These are phyloP conservation scores for Trypanosoma cruzi DNA, from an alignment of 208 protist species.

Conservation along the genomic window DNA sequence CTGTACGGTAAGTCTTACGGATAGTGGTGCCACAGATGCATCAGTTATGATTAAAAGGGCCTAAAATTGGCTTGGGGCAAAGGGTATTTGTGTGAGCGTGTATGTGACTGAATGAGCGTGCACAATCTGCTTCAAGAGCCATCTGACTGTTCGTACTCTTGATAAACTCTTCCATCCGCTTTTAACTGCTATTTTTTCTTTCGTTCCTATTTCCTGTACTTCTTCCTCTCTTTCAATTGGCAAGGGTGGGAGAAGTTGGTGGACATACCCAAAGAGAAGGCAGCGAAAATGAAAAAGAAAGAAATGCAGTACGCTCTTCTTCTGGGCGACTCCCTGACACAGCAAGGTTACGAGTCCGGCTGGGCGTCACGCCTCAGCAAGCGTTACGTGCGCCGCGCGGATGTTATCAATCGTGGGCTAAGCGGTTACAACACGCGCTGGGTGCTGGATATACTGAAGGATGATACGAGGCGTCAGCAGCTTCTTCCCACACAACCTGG, in stretches of 20 bases:
- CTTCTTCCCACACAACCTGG: constrained; percentile 32
- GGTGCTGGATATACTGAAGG: constrained; percentile 37
- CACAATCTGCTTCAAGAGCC: neutral
- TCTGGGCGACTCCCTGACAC: constrained; percentile 59
- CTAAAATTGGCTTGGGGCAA: neutral
- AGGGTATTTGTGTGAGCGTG: neutral
- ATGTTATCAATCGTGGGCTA: constrained; percentile 60
- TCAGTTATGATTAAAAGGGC: neutral
- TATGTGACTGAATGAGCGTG: neutral
- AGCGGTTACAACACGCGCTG: constrained; percentile 70
- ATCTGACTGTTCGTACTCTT: neutral
- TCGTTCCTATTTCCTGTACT: neutral
- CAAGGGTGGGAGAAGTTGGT: neutral
- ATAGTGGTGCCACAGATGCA: neutral
- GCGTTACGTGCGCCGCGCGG: constrained; percentile 40
- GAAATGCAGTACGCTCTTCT: constrained; percentile 35
- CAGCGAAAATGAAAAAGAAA: neutral
- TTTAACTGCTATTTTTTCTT: neutral
- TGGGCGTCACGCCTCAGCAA: constrained; percentile 43
- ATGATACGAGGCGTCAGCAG: constrained; percentile 19
- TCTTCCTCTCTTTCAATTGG: neutral
- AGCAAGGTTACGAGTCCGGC: constrained; percentile 46
- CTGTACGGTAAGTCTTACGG: neutral
- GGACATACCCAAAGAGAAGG: neutral
- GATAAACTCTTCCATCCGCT: neutral